phyloP scores from a whole-genome alignment of 2,329 filamentous ascomycete genomes.

The Diaporthe sp. region DNA sequence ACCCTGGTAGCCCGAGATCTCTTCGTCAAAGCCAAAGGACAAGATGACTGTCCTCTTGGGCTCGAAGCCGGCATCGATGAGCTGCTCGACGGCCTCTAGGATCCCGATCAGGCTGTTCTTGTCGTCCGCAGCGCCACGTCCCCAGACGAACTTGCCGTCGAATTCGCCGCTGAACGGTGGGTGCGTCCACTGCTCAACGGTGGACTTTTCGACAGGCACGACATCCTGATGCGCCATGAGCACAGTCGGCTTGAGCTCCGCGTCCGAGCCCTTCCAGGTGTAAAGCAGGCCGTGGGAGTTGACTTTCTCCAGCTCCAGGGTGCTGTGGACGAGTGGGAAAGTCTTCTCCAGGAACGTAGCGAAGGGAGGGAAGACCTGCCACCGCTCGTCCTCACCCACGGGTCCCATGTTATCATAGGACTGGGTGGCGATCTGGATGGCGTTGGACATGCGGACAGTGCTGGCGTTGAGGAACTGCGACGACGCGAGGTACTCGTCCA shows the following conservation, averaged over 20 bases:
- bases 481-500: conserved; percentile 52
- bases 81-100: conserved; percentile 68
- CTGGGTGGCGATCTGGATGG: conserved; percentile 68
- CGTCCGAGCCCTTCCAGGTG: conserved; percentile 68
- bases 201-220: conserved; percentile 69
- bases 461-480: conserved; percentile 52
- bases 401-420: conserved; percentile 68
- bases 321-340: conserved; percentile 66
- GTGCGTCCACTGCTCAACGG: conserved; percentile 68
- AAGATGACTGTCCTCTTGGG: conserved; percentile 70
- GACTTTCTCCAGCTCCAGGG: conserved; percentile 65
- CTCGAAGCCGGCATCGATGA: conserved; percentile 65
- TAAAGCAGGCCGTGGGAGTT: conserved; percentile 73
- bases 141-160: conserved; percentile 72
- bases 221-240: conserved; percentile 77
- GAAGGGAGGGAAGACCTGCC: conserved; percentile 70
- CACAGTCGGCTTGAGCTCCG: conserved; percentile 66
- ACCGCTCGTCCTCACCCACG: conserved; percentile 69
- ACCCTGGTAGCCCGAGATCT: conserved; percentile 66
- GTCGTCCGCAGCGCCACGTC: conserved; percentile 71
- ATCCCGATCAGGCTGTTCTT: conserved; percentile 73
- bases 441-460: conserved; percentile 55
- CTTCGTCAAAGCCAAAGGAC: conserved; percentile 76
- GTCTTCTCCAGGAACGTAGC: conserved; percentile 62
- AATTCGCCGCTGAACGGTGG: conserved; percentile 71